These are phyloP conservation scores for Neophaeococcomyces aloes DNA, from an alignment of 2,329 filamentous ascomycete genomes.

Conservation along the genomic window DNA sequence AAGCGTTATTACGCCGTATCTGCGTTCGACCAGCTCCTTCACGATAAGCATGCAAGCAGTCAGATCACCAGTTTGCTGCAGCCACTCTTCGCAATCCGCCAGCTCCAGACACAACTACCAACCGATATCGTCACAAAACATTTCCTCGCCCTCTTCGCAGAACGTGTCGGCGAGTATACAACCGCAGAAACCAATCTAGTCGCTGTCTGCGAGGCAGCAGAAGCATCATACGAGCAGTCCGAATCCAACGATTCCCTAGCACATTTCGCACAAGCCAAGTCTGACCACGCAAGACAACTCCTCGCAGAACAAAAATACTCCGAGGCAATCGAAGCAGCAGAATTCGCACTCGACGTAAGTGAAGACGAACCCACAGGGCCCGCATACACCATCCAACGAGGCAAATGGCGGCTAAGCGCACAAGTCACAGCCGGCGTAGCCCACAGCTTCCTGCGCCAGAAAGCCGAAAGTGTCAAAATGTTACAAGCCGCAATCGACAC, in stretches of 20 bases:
- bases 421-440: conserved; percentile 79
- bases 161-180: conserved; percentile 61
- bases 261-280: conserved; percentile 70
- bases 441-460: conserved; percentile 58
- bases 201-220: conserved; percentile 57
- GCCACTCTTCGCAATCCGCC: conserved; percentile 77
- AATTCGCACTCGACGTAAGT: conserved; percentile 68
- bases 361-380: conserved; percentile 61
- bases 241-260: conserved; percentile 66
- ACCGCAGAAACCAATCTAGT: conserved; percentile 56
- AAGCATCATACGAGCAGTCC: conserved; percentile 72
- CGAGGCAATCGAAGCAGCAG: conserved; percentile 66
- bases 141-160: conserved; percentile 67
- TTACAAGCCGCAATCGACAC: conserved; percentile 74
- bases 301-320: conserved; percentile 58
- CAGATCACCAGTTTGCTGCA: conserved; percentile 55
- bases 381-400: conserved; percentile 49
- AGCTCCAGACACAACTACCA: conserved; percentile 62
- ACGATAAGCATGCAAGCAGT: conserved; percentile 37
- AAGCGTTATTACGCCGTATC: conserved; percentile 71
- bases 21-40: conserved; percentile 69
- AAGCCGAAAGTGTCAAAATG: conserved; percentile 61
- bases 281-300: conserved; percentile 75
- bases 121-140: conserved; percentile 64
- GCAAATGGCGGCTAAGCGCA: conserved; percentile 66